Evolutionary conservation across 2,329 filamentous ascomycete species (phyloP).

Genomic region (Colletotrichum zoysiae): DNA sequence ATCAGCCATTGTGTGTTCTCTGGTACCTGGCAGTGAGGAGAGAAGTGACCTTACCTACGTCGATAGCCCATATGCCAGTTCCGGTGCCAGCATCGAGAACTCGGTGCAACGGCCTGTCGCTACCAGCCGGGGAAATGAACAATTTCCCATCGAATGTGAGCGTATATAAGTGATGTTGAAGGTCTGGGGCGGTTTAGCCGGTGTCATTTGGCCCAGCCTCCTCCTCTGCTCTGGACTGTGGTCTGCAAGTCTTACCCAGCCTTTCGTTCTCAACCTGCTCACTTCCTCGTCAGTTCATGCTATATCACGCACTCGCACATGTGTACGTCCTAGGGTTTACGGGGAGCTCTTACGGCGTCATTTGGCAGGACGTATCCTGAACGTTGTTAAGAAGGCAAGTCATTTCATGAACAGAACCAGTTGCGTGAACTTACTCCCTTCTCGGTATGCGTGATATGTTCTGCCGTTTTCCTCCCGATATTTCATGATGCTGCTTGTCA

Average conservation of each 20-base stretch:
- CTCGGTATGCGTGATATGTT: conserved; percentile 54
- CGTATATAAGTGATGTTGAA: conserved; percentile 48
- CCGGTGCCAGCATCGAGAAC: conserved; percentile 64
- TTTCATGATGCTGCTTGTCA: conserved; percentile 53
- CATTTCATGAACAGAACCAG: too few relatives aligned
- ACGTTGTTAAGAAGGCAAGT: neutral
- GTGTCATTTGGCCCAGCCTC: too few relatives aligned
- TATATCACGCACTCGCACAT: neutral
- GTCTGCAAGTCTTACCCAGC: conserved; percentile 32
- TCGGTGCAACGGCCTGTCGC: conserved; percentile 31
- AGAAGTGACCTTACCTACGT: conserved; percentile 52
- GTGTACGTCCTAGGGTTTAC: too few relatives aligned
- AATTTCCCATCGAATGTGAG: conserved; percentile 47
- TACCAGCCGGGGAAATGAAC: conserved; percentile 42
- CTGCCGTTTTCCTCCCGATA: conserved; percentile 56
- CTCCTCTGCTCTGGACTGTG: neutral
- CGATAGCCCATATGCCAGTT: conserved; percentile 61
- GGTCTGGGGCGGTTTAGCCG: conserved; percentile 35
- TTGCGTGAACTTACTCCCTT: conserved; percentile 38
- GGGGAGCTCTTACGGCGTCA: conserved; percentile 43
- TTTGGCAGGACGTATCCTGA: conserved; percentile 47
- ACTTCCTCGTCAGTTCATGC: neutral
- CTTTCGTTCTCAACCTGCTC: conserved; percentile 45
- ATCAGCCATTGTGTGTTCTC: neutral
- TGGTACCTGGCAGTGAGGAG: too few relatives aligned